Conservation (phyloP, 805 yeast genomes). For the Candida mattraensis region DNA sequence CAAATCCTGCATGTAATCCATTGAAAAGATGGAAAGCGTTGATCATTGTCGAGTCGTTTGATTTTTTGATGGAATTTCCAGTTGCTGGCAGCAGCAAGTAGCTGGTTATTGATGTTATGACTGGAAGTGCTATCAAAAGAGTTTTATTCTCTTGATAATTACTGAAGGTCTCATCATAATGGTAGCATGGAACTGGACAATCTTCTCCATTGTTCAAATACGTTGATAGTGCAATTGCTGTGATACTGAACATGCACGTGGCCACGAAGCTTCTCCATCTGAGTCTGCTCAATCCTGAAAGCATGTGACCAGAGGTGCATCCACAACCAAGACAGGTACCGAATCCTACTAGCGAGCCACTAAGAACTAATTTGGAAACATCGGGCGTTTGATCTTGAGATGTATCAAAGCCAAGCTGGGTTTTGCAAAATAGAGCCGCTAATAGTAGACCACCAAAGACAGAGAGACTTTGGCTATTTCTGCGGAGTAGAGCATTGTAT, state of each 20-base stretch:
- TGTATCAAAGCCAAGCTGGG: background rate
- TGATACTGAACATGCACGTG: slow-evolving; percentile 36
- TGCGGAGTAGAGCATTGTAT: slow-evolving; percentile 30
- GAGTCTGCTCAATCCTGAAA: slow-evolving; percentile 47
- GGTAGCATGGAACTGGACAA: slow-evolving; percentile 17
- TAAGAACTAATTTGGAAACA: slow-evolving; percentile 13
- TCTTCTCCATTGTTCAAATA: slow-evolving; percentile 8
- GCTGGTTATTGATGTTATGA: slow-evolving; percentile 14
- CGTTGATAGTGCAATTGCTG: slow-evolving; percentile 32
- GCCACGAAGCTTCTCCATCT: slow-evolving; percentile 47
- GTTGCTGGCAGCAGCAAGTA: slow-evolving; percentile 32
- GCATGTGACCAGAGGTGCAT: slow-evolving; percentile 58
- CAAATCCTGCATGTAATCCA: slow-evolving; percentile 30
- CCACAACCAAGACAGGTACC: slow-evolving; percentile 51
- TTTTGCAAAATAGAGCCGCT: slow-evolving; percentile 27
- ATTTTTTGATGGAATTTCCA: slow-evolving; percentile 7
- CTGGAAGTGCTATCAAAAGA: slow-evolving; percentile 13
- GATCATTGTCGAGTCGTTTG: slow-evolving; percentile 1
- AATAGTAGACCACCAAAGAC: slow-evolving; percentile 37
- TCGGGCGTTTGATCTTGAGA: background rate
- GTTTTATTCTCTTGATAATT: slow-evolving; percentile 16
- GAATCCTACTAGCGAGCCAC: slow-evolving; percentile 46
- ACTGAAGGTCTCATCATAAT: slow-evolving; percentile 21
- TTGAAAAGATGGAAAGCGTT: slow-evolving; percentile 12
- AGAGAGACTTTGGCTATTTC: slow-evolving; percentile 30